These are phyloP conservation scores for Arthrobotrys musiformis DNA, from an alignment of 2,329 filamentous ascomycete genomes.

Conservation along the genomic window DNA sequence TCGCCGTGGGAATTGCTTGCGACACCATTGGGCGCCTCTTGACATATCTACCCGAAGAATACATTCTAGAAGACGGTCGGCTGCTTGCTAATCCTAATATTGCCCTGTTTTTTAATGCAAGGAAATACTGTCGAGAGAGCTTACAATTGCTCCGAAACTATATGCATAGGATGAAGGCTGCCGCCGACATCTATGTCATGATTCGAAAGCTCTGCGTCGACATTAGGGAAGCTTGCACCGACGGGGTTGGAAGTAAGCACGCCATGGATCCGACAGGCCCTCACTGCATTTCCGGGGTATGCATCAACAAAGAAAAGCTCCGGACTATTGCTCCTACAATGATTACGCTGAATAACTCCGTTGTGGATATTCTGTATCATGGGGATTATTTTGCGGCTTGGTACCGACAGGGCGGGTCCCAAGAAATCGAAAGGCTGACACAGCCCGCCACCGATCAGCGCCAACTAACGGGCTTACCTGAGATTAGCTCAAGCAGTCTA, in stretches of 20 bases:
- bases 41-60: conserved; percentile 53
- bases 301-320: conserved; percentile 47
- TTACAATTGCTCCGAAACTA: conserved; percentile 44
- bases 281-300: conserved; percentile 47
- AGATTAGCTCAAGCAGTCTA: conserved; percentile 51
- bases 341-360: conserved; percentile 50
- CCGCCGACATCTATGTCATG: conserved; percentile 51
- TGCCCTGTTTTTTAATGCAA: conserved; percentile 49
- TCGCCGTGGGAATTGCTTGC: conserved; percentile 49
- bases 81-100: conserved; percentile 47
- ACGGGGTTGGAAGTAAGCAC: conserved; percentile 19
- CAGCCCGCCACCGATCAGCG: conserved; percentile 54
- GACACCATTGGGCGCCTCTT: conserved; percentile 53
- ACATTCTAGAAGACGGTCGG: conserved; percentile 53
- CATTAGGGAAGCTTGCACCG: conserved; percentile 49
- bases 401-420: conserved; percentile 51
- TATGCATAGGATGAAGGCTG: conserved; percentile 50
- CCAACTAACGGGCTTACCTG: conserved; percentile 46
- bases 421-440: conserved; percentile 54
- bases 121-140: conserved; percentile 53
- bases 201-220: conserved; percentile 52
- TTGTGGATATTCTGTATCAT: conserved; percentile 52
- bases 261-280: conserved; percentile 18
- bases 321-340: conserved; percentile 45
- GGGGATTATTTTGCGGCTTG: conserved; percentile 53